phyloP scores from a whole-genome alignment of 768 basidiomycete genomes.

The Calocera viscosa region DNA sequence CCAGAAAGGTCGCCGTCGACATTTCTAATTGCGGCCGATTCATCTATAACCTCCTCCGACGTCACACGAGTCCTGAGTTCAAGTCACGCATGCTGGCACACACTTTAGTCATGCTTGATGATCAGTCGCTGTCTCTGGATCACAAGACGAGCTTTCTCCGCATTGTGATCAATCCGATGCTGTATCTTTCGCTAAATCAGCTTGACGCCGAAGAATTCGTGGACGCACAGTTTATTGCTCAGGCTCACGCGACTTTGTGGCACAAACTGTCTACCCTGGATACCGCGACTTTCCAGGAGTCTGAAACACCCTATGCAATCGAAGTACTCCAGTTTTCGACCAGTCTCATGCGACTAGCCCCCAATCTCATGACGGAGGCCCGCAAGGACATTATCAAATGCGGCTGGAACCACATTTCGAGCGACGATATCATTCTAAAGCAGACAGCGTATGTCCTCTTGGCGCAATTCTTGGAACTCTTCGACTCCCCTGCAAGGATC shows the following conservation, averaged over 20 bases:
- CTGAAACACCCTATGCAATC: conserved; percentile 30
- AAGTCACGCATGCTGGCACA: conserved; percentile 74
- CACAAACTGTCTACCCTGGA: conserved; percentile 22
- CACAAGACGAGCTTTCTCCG: conserved; percentile 59
- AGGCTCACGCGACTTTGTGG: conserved; percentile 69
- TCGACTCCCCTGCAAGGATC: conserved; percentile 82
- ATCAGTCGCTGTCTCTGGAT: conserved; percentile 45
- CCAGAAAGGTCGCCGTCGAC: conserved; percentile 56
- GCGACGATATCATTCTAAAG: conserved; percentile 81
- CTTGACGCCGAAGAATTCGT: conserved; percentile 46
- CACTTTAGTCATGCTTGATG: conserved; percentile 76
- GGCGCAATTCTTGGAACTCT: conserved; percentile 82
- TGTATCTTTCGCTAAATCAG: conserved; percentile 59
- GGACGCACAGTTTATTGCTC: conserved; percentile 54
- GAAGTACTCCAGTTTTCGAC: conserved; percentile 85
- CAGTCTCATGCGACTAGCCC: conserved; percentile 72
- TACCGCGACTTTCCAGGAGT: neutral
- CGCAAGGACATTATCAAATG: conserved; percentile 89
- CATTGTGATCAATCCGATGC: conserved; percentile 73
- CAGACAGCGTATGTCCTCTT: conserved; percentile 84
- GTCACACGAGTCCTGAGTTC: conserved; percentile 48
- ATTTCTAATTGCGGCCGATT: conserved; percentile 66
- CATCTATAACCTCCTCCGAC: conserved; percentile 72
- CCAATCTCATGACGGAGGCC: conserved; percentile 61
- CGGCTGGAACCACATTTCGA: conserved; percentile 78